These are phyloP conservation scores for Microbotryomycetes sp. DNA, from an alignment of 1,284 basidiomycete species.

Conservation along the genomic window DNA sequence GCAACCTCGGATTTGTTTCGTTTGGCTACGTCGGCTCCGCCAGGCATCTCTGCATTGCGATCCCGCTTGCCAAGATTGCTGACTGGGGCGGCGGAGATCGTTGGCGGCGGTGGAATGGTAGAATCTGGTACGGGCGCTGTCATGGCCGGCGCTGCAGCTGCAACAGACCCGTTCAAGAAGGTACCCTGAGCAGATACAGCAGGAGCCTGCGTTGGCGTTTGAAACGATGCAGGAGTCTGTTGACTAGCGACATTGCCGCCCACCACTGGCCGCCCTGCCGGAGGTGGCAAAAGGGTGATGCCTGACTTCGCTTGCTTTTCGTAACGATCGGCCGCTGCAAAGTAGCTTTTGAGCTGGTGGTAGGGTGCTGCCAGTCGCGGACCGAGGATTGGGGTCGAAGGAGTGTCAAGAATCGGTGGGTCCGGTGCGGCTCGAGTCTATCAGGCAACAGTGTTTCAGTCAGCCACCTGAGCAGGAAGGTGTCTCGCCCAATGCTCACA, in stretches of 20 bases:
- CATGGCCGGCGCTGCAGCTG: no score
- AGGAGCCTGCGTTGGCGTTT: neutral
- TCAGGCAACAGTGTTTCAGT: neutral
- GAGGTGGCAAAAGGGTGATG: neutral
- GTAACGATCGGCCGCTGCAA: constrained; percentile 23
- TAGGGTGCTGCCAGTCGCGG: constrained; percentile 12
- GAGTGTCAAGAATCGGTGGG: constrained; percentile 23
- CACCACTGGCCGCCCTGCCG: neutral
- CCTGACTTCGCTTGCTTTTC: constrained; percentile 13
- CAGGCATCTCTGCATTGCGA: no score
- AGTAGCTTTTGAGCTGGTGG: constrained; percentile 21
- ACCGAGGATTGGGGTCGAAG: constrained; percentile 15
- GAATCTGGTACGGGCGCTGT: no score
- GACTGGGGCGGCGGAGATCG: no score
- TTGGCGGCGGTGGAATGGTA: no score
- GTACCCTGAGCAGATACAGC: neutral
- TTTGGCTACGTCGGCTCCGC: no score
- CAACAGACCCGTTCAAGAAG: neutral
- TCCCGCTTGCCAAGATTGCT: no score
- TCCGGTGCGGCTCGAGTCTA: constrained; percentile 10
- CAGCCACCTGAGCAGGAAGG: neutral
- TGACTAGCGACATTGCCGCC: neutral
- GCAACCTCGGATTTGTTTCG: no score
- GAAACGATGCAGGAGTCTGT: no score
- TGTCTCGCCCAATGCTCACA: neutral